phyloP scores from a whole-genome alignment of 176 grass and related monocot species.

The barley (Hordeum vulgare) region MorexV3_pseudomolecules_assembly NC_058519.1:67370165-67370664 shows the following conservation, averaged over 20 bases:
- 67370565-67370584: constrained; percentile 11
- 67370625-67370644: constrained; percentile 33
- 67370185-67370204: constrained; percentile 40
- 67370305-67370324: neutral
- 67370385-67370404: neutral
- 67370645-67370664: constrained; percentile 23
- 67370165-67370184: constrained; percentile 61
- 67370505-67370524: constrained; percentile 59
- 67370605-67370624: constrained; percentile 60
- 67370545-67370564: constrained; percentile 8
- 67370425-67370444: neutral
- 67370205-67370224: neutral
- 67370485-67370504: constrained; percentile 59
- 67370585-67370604: neutral
- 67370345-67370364: neutral
- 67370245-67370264: neutral
- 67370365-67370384: neutral
- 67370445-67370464: neutral
- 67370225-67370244: neutral
- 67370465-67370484: constrained; percentile 80
- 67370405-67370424: neutral
- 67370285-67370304: neutral
- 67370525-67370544: constrained; percentile 38
- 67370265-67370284: neutral
- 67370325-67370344: neutral